Evolutionary conservation across 352 stramenopile genomes (phyloP).

Genomic region (Globisporangium mamillatum): DNA sequence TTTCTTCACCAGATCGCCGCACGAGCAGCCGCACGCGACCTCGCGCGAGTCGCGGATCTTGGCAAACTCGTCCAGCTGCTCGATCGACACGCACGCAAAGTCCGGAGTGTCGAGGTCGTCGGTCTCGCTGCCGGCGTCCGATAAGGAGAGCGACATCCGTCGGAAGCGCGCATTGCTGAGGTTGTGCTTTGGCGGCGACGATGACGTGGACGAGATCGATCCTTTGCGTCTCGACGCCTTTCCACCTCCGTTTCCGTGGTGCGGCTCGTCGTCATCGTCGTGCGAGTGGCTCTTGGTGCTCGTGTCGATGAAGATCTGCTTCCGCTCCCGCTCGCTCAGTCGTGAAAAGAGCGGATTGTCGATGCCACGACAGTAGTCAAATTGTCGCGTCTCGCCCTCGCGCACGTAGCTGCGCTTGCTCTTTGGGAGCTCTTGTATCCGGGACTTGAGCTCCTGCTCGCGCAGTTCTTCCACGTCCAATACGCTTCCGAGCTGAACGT

Average conservation of each 20-base stretch:
- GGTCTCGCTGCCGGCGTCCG: slow-evolving; percentile 7
- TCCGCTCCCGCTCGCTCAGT: slow-evolving; percentile 66
- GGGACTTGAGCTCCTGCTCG: slow-evolving; percentile 45
- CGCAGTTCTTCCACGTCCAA: slow-evolving; percentile 58
- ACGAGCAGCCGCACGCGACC: slow-evolving; percentile 72
- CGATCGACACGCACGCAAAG: slow-evolving; percentile 77
- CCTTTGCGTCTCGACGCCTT: slow-evolving; percentile 10
- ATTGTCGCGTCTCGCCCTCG: slow-evolving; percentile 73
- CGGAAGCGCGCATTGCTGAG: slow-evolving; percentile 12
- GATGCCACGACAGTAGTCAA: slow-evolving; percentile 70
- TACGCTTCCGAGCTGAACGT: slow-evolving; percentile 71
- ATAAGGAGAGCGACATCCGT: slow-evolving; percentile 10
- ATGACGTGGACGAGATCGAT: slow-evolving; percentile 19
- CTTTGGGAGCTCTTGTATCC: slow-evolving; percentile 64
- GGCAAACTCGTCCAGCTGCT: slow-evolving; percentile 82
- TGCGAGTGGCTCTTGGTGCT: slow-evolving; percentile 15
- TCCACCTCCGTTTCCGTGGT: not conserved
- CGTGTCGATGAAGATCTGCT: slow-evolving; percentile 54
- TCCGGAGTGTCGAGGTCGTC: slow-evolving; percentile 30
- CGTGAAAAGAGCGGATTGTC: slow-evolving; percentile 79
- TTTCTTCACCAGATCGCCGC: slow-evolving; percentile 79
- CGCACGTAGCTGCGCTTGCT: slow-evolving; percentile 49
- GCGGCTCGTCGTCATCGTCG: slow-evolving; percentile 21
- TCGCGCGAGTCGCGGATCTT: slow-evolving; percentile 81
- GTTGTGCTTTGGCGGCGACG: slow-evolving; percentile 15